Evolutionary conservation across 768 basidiomycete genomes (phyloP).

Genomic region (Dictyophora rubrovolvata): DNA sequence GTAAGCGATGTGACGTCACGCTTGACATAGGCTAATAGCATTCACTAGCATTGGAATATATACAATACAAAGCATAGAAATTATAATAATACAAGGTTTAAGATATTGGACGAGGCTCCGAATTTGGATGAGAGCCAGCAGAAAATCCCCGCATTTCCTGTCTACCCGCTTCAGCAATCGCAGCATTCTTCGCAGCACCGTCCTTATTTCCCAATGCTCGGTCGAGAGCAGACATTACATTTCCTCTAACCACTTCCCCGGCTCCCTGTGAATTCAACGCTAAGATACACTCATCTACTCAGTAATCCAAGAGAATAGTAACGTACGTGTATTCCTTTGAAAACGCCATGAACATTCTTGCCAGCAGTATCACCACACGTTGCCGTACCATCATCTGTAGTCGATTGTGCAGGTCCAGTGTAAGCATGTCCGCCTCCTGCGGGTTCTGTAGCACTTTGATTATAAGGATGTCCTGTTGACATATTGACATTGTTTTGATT

Average conservation of each 20-base stretch:
- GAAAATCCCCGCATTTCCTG: not conserved
- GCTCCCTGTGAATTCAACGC: not conserved
- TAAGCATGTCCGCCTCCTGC: not conserved
- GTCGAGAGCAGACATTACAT: conserved; percentile 1
- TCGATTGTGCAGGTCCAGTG: not conserved
- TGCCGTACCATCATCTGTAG: not conserved
- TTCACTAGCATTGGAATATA: too few relatives aligned
- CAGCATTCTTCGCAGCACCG: not conserved
- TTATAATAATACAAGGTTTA: too few relatives aligned
- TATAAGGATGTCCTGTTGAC: not conserved
- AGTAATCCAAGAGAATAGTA: too few relatives aligned
- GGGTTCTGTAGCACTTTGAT: not conserved
- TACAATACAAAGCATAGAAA: too few relatives aligned
- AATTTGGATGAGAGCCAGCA: too few relatives aligned
- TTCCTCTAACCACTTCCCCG: conserved; percentile 1
- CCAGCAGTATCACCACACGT: not conserved
- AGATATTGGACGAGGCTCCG: too few relatives aligned
- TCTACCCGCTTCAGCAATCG: not conserved
- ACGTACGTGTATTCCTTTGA: not conserved
- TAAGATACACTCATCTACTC: too few relatives aligned
- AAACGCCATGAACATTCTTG: not conserved
- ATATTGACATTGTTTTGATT: not conserved
- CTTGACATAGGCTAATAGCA: too few relatives aligned
- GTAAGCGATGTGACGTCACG: too few relatives aligned
- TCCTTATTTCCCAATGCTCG: conserved; percentile 1